Conservation (phyloP, 768 basidiomycete genomes). For the Calvatia gigantea region DNA sequence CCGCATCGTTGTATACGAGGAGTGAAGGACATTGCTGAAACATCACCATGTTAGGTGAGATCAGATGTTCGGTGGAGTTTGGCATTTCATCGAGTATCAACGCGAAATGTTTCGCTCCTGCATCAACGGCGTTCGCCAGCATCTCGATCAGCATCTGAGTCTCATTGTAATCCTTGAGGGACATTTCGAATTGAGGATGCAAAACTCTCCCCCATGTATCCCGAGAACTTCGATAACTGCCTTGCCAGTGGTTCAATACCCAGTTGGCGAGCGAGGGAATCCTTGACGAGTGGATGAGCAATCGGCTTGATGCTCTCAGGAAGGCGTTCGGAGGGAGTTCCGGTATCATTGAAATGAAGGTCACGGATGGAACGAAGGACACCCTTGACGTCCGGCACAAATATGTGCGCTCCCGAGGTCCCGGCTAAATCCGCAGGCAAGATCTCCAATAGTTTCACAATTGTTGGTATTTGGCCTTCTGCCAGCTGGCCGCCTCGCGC, state of each 20-base stretch:
- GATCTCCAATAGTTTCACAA: constrained; percentile 1
- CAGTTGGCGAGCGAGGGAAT: constrained; percentile 28
- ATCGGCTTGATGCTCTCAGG: constrained; percentile 17
- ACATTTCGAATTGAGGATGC: constrained; percentile 39
- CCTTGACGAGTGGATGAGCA: constrained; percentile 28
- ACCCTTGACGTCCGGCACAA: constrained; percentile 30
- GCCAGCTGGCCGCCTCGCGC: not conserved
- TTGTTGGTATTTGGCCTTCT: not conserved
- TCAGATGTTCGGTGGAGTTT: constrained; percentile 15
- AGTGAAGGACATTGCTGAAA: constrained; percentile 36
- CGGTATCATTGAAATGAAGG: constrained; percentile 41
- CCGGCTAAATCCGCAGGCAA: constrained; percentile 6
- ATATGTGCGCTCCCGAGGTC: constrained; percentile 20
- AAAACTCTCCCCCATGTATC: constrained; percentile 42
- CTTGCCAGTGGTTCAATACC: constrained; percentile 27
- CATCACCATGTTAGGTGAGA: constrained; percentile 31
- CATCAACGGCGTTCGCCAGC: constrained; percentile 52
- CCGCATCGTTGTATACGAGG: constrained; percentile 40
- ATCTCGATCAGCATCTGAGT: constrained; percentile 46
- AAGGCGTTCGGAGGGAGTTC: constrained; percentile 23
- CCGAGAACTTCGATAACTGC: constrained; percentile 22
- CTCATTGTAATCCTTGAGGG: constrained; percentile 36
- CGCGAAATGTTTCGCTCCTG: constrained; percentile 37
- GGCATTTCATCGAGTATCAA: constrained; percentile 34
- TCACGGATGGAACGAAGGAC: constrained; percentile 25